Evolutionary conservation across 1,284 basidiomycete species (phyloP), one percentile per base, ranked within the genome.

Genomic region (Cerrena zonata): DNA sequence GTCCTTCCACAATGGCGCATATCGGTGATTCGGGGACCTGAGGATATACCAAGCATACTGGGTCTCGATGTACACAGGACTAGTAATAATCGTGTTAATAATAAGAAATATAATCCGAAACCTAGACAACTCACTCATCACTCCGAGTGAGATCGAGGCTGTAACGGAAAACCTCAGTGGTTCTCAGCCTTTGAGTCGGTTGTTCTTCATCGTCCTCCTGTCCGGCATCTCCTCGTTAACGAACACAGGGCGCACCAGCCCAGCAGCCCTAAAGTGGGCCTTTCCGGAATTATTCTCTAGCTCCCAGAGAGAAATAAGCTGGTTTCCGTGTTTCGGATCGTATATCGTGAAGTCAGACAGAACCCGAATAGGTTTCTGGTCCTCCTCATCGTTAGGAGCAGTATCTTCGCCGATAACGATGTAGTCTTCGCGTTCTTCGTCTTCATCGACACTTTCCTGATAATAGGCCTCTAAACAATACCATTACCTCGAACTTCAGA

Each of bases 11-110:
- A 67, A 66, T 1, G 58, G 58, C 10, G 61, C 51, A 53, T 88
- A 88, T 18, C 53, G 56, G 13, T 61, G 55, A 2, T 75, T 70
- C 0, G 84, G 80, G 1, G 53, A 58, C 12, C 68, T 64, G 19
- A 88, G 65, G 25, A 78, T 74, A 59, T 87, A 88, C 72, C 77
- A 80, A 0, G 80, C 80, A 52, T 69, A 71, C 23, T 70, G 56
- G 0, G 86, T 86, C 57, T 84, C 76, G 12, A 88, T 69, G 49
- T 72, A 84, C 7, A 86, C 61, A 0, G 80, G 75, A 15, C 86
- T 88, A 36, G 19, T 15, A 34, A 34, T 7, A 34, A 50, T 26
- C 45, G 10, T 18, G 27, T 12, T 25, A 47, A 22, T 25, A 34
- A 18, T 7, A 23, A 4, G 47, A 47, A 45, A 39, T 10, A 23